Evolutionary conservation across 23 red algal species (phyloP).

Genomic region (Cyanidiococcus yangmingshanensis): DNA sequence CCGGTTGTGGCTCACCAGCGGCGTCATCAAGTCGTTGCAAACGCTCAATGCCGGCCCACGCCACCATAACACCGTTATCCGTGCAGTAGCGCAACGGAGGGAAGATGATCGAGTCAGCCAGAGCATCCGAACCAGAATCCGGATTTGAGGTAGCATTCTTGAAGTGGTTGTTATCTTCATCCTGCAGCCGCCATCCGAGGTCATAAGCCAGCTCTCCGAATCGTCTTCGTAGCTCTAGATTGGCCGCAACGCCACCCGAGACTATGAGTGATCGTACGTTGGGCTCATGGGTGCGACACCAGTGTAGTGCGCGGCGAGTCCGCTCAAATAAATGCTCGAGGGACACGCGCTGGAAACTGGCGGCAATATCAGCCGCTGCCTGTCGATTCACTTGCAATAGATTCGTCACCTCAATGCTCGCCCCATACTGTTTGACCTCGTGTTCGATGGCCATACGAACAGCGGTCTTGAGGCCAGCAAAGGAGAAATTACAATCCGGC

Average conservation of each 20-base stretch:
- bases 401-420: neutral
- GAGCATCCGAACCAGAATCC: neutral
- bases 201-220: slow-evolving; percentile 30
- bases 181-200: slow-evolving; percentile 27
- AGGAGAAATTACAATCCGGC: slow-evolving; percentile 84
- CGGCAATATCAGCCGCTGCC: slow-evolving; percentile 44
- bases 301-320: slow-evolving; percentile 43
- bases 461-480: slow-evolving; percentile 84
- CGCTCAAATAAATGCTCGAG: slow-evolving; percentile 76
- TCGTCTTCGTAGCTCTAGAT: slow-evolving; percentile 44
- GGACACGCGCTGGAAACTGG: slow-evolving; percentile 71
- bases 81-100: slow-evolving; percentile 64
- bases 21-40: slow-evolving; percentile 20
- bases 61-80: slow-evolving; percentile 98
- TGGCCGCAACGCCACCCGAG: slow-evolving; percentile 83
- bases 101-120: slow-evolving; percentile 16
- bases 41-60: slow-evolving; percentile 81
- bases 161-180: neutral
- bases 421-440: slow-evolving; percentile 1
- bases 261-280: slow-evolving; percentile 49
- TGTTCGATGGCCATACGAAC: slow-evolving; percentile 59
- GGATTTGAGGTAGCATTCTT: neutral
- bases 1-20: slow-evolving; percentile 3
- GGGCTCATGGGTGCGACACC: slow-evolving; percentile 34
- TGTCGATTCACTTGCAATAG: slow-evolving; percentile 7